A percentile compares a stretch with the other conserved stretches of the same genome.
Evolutionary conservation across 352 stramenopile genomes (phyloP).

Genomic region (Blastocystis sp.): DNA sequence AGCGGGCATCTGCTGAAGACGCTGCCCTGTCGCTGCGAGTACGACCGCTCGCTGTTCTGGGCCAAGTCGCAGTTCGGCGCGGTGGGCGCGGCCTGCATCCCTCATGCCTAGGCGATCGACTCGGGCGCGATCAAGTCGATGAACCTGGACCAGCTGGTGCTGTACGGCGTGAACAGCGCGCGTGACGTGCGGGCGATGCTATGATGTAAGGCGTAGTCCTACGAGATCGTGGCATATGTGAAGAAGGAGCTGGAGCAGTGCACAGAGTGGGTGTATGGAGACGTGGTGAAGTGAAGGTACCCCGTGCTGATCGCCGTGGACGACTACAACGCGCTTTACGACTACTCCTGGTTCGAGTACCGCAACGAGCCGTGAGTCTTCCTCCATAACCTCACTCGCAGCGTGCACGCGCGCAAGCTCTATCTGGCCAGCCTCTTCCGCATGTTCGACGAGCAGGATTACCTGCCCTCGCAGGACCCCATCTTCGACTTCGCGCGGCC

Average conservation of each 20-base stretch:
- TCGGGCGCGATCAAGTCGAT: constrained; percentile 10
- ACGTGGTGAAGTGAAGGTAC: background rate
- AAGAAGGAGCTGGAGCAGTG: constrained; percentile 29
- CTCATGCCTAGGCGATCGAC: constrained; percentile 42
- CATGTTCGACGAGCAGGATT: constrained; percentile 50
- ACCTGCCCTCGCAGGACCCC: background rate
- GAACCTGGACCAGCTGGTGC: constrained; percentile 48
- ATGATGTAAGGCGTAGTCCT: constrained; percentile 29
- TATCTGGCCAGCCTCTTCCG: constrained; percentile 50
- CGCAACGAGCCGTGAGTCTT: constrained; percentile 22
- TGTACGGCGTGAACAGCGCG: constrained; percentile 63
- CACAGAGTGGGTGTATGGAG: constrained; percentile 5
- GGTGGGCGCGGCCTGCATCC: background rate
- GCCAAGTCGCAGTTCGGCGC: constrained; percentile 60
- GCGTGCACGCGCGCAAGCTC: constrained; percentile 41
- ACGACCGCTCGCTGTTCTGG: constrained; percentile 60
- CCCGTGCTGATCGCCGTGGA: constrained; percentile 56
- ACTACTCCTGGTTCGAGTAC: constrained; percentile 51
- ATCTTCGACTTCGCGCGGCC: background rate
- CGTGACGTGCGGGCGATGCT: constrained; percentile 33
- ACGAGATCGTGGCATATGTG: constrained; percentile 45
- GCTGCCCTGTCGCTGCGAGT: constrained; percentile 1
- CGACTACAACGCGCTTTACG: constrained; percentile 55
- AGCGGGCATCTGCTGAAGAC: constrained; percentile 41
- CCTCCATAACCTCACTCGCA: background rate